phyloP scores from a whole-genome alignment of 306 rosid genomes.

The Medicago arabica region DNA sequence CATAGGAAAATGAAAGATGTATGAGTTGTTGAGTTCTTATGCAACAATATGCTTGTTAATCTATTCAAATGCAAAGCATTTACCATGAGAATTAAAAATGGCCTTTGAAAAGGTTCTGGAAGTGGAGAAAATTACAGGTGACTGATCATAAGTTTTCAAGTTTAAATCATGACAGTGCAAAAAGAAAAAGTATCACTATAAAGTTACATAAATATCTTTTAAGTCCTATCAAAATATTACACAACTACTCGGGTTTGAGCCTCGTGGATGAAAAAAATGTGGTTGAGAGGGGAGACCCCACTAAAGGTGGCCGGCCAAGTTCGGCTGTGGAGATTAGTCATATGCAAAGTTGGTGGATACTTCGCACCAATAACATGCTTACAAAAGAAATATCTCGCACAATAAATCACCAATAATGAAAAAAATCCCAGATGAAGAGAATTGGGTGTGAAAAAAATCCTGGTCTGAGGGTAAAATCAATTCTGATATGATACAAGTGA shows the following conservation, averaged over 20 bases:
- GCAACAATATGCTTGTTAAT: not conserved
- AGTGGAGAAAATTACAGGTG: not conserved
- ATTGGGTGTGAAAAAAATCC: not conserved
- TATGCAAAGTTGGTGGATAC: no score
- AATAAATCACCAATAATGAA: not conserved
- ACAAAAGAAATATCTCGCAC: no score
- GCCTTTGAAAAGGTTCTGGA: not conserved
- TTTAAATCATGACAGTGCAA: not conserved
- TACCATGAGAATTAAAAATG: not conserved
- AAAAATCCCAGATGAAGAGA: not conserved
- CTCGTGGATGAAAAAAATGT: no score
- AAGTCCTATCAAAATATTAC: not conserved
- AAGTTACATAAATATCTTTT: not conserved
- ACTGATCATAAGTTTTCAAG: not conserved
- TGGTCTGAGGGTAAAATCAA: no score
- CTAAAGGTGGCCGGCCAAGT: no score
- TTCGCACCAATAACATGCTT: no score
- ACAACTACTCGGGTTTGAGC: not conserved
- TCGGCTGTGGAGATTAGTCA: no score
- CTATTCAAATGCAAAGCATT: not conserved
- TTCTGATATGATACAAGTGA: not conserved
- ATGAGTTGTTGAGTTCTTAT: slow-evolving; percentile 25
- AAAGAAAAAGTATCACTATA: not conserved
- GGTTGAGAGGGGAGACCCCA: no score
- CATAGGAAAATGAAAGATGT: slow-evolving; percentile 35